Evolutionary conservation across 2,329 filamentous ascomycete genomes (phyloP), one percentile per base, ranked within the genome.

Genomic region (Fusarium sp.): DNA sequence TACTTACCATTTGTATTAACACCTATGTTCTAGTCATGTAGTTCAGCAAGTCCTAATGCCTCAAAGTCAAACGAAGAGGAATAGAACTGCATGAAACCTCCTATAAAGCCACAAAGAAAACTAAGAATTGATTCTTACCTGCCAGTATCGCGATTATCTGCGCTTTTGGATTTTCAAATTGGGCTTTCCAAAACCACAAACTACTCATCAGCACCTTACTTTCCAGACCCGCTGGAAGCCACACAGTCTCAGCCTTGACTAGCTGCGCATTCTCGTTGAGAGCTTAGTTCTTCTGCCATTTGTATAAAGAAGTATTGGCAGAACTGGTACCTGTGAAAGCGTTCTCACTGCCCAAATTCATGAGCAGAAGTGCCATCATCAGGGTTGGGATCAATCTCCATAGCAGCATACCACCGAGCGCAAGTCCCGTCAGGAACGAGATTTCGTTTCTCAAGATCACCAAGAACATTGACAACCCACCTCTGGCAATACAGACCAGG

Each of bases 391-490:
- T 26, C 12, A 20, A 28, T 16, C 11, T 58, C 53, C 18, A 60
- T 36, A 6, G 23, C 15, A 20, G 13, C 36, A 26, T 31, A 18
- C 53, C 57, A 50, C 26, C 37, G 3, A 6, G 31, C 7, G 11
- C 9, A 58, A 6, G 54, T 37, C 4, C 54, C 57, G 6, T 33
- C 9, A 28, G 44, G 31, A 26, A 44, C 12, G 5, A 51, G 3
- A 12, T 4, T 7, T 4, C 20, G 18, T 8, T 28, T 36, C 31
- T 61, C 57, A 1, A 61, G 28, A 1, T 28, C 37, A 0, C 7
- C 18, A 3, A 61, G 18, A 10, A 59, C 44, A 3, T 44, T 31
- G 12, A 59, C 20, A 3, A 61, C 20, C 57, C 54, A 61, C 1
- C 13, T 23, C 44, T 61, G 54, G 4, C 57, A 61, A 12, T 15